A percentile compares a stretch with the other conserved stretches of the same genome.
These are phyloP conservation scores for Cladosporium phlei DNA, from an alignment of 2,329 filamentous ascomycete genomes.

Conservation along the genomic window DNA sequence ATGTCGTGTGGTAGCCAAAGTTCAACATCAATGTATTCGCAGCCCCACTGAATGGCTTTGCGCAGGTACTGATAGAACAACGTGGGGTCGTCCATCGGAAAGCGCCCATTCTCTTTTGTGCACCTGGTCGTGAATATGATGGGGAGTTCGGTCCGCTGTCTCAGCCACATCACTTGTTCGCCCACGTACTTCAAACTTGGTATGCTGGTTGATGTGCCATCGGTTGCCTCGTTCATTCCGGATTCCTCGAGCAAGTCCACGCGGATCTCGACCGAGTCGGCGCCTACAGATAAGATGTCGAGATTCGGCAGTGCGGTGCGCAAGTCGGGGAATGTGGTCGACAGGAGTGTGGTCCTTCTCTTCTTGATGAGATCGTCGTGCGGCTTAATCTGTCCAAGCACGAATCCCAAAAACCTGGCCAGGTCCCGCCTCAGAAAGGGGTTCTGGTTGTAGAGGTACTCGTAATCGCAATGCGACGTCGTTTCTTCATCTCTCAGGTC, in stretches of 20 bases:
- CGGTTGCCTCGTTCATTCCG: slow-evolving; percentile 56
- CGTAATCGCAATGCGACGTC: slow-evolving; percentile 70
- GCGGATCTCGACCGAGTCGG: slow-evolving; percentile 78
- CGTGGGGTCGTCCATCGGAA: slow-evolving; percentile 73
- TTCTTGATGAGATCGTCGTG: slow-evolving; percentile 75
- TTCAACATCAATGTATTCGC: slow-evolving; percentile 86
- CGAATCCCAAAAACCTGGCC: slow-evolving; percentile 72
- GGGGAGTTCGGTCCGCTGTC: slow-evolving; percentile 80
- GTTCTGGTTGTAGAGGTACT: slow-evolving; percentile 73
- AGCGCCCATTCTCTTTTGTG: slow-evolving; percentile 74
- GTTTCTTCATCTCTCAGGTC: slow-evolving; percentile 54
- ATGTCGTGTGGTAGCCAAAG: slow-evolving; percentile 79
- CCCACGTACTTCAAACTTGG: slow-evolving; percentile 81
- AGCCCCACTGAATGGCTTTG: slow-evolving; percentile 80
- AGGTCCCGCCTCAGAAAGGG: slow-evolving; percentile 71
- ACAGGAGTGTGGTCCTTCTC: slow-evolving; percentile 75
- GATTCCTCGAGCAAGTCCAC: slow-evolving; percentile 77
- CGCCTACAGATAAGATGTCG: slow-evolving; percentile 80
- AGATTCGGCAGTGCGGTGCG: slow-evolving; percentile 76
- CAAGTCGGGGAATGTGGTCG: slow-evolving; percentile 83
- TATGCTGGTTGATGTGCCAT: slow-evolving; percentile 42
- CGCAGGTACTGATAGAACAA: slow-evolving; percentile 76
- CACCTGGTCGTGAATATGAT: slow-evolving; percentile 86
- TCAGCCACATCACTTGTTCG: slow-evolving; percentile 77
- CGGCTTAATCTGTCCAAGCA: slow-evolving; percentile 71